phyloP scores from a whole-genome alignment of 495 filamentous ascomycete species.

The Lepidopterella palustris region DNA sequence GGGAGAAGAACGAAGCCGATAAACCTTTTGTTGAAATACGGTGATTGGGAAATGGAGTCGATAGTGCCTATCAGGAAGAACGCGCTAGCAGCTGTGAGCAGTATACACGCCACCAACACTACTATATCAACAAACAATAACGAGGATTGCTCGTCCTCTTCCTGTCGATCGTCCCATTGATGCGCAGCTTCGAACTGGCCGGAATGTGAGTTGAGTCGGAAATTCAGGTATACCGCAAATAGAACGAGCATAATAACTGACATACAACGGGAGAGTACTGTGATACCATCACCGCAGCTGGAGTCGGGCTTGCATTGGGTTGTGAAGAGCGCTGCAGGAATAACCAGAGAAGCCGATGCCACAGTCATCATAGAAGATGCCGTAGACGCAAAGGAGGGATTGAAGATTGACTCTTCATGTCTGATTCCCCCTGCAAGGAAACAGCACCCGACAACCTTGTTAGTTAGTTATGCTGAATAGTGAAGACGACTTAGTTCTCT shows the following conservation, averaged over 20 bases:
- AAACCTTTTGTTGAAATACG: constrained; percentile 60
- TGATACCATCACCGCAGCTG: not conserved
- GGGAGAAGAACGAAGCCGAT: constrained; percentile 79
- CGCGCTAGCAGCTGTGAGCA: not conserved
- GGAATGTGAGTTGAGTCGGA: constrained; percentile 8
- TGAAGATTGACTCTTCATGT: not conserved
- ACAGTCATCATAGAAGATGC: not conserved
- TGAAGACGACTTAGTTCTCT: too few relatives aligned
- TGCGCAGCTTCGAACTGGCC: too few relatives aligned
- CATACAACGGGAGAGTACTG: not conserved
- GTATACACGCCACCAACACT: not conserved
- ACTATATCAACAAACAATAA: not conserved
- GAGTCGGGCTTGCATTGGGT: not conserved
- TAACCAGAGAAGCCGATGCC: not conserved
- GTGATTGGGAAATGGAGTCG: not conserved
- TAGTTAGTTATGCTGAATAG: not conserved
- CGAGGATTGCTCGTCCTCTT: not conserved
- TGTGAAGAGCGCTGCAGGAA: not conserved
- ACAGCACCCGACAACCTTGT: not conserved
- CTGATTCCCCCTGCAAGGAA: not conserved
- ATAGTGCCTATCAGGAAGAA: constrained; percentile 6
- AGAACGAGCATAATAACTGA: constrained; percentile 4
- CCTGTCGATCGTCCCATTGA: not conserved
- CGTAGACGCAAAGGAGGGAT: not conserved
- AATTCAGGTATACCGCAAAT: constrained; percentile 3